Percentiles rank a stretch among this genome's conserved stretches.
These are phyloP conservation scores for Endotrypanum monterogeii DNA, from an alignment of 208 protist genomes.

Conservation along the genomic window DNA sequence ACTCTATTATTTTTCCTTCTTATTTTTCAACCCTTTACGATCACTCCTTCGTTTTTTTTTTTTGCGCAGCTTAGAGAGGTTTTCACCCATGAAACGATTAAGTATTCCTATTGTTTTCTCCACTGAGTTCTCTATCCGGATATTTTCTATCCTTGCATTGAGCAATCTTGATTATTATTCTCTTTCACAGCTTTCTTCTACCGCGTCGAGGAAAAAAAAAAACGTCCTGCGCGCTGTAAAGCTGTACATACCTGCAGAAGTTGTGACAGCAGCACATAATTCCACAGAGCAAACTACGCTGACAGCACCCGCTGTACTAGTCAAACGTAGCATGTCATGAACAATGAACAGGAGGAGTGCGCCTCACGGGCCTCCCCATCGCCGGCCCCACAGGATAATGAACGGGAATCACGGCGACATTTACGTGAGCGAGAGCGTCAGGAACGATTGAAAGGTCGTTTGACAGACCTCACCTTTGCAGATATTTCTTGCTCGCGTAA, in stretches of 20 bases:
- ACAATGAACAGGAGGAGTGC: slow-evolving; percentile 6
- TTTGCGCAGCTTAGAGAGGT: background rate
- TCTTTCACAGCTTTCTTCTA: no score
- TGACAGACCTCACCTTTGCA: slow-evolving; percentile 67
- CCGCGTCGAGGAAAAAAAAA: no score
- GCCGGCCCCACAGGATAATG: slow-evolving; percentile 5
- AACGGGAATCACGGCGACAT: slow-evolving; percentile 12
- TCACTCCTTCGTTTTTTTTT: background rate
- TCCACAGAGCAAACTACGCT: no score
- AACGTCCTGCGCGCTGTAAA: no score
- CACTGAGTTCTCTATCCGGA: no score
- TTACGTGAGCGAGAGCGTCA: slow-evolving; percentile 62
- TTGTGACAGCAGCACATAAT: background rate
- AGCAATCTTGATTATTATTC: no score
- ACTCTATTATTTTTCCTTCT: background rate
- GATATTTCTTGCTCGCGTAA: slow-evolving; percentile 49
- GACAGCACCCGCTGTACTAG: background rate
- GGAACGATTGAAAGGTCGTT: slow-evolving; percentile 51
- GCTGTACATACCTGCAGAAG: no score
- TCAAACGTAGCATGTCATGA: slow-evolving; percentile 15
- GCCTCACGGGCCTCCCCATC: slow-evolving; percentile 7
- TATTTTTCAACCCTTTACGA: background rate
- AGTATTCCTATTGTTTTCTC: no score
- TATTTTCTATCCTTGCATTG: no score
- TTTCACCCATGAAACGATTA: no score